phyloP scores from a whole-genome alignment of 139 green algal genomes.

The Chlamydomonas sphaeroides region DNA sequence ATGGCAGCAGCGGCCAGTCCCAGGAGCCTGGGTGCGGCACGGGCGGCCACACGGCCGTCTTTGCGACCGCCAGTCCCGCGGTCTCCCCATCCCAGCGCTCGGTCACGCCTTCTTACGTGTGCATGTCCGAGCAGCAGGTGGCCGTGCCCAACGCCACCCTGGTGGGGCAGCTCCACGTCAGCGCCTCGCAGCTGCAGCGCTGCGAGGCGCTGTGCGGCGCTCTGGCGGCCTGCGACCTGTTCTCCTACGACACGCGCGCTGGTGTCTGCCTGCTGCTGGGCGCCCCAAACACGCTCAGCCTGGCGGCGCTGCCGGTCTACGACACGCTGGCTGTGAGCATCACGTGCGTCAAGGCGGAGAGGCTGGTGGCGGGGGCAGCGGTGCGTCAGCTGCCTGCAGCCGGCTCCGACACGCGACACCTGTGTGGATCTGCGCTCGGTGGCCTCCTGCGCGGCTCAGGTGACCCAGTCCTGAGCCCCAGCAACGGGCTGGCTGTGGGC shows the following conservation, averaged over 20 bases:
- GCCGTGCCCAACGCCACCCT: background rate
- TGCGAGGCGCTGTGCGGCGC: background rate
- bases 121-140: background rate
- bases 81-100: no score
- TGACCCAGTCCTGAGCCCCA: background rate
- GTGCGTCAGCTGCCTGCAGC: background rate
- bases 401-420: background rate
- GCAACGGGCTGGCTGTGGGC: background rate
- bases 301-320: background rate
- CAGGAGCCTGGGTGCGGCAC: background rate
- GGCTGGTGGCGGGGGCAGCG: background rate
- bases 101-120: background rate
- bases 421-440: background rate
- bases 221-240: background rate
- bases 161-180: background rate
- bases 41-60: background rate
- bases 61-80: background rate
- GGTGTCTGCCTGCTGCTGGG: background rate
- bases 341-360: background rate
- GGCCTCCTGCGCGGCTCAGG: no score
- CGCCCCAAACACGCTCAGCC: background rate
- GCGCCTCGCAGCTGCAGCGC: background rate
- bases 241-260: background rate
- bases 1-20: background rate
- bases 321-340: background rate